These are phyloP conservation scores for Coemansia guatemalensis DNA, from an alignment of 192 early-diverging fungal species.

Conservation along the genomic window DNA sequence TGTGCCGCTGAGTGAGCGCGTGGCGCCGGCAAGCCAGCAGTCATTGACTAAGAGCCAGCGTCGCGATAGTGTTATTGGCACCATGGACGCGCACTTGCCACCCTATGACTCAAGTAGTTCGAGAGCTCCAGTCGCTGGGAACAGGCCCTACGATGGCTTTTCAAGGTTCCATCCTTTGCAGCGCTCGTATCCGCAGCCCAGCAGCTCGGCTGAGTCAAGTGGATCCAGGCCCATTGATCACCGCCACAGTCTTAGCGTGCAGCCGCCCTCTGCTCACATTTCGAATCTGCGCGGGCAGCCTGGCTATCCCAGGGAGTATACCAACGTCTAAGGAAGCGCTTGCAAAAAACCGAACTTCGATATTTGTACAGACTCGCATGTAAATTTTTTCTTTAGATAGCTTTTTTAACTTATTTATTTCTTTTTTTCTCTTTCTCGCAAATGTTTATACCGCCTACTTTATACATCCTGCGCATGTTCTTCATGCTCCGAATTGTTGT, in stretches of 20 bases:
- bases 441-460: not conserved
- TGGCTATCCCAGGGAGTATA: constrained; percentile 4
- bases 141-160: not conserved
- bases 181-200: constrained; percentile 5
- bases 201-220: not conserved
- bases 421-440: not conserved
- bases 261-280: constrained; percentile 14
- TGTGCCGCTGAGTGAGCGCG: constrained; percentile 13
- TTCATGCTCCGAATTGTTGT: not conserved
- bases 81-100: constrained; percentile 21
- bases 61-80: constrained; percentile 47
- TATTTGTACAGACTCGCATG: constrained; percentile 1
- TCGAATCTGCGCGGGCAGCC: constrained; percentile 27
- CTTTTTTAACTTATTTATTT: not conserved
- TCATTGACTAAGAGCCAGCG: constrained; percentile 23
- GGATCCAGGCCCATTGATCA: not conserved
- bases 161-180: constrained; percentile 6
- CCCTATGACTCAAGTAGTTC: not conserved
- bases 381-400: constrained; percentile 5
- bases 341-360: constrained; percentile 7
- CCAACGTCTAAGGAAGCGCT: not conserved
- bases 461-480: constrained; percentile 7
- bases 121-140: not conserved
- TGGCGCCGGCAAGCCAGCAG: not conserved
- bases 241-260: constrained; percentile 18